Conservation (phyloP, 139 green algal species). For the Spirogloea muscicola region DNA sequence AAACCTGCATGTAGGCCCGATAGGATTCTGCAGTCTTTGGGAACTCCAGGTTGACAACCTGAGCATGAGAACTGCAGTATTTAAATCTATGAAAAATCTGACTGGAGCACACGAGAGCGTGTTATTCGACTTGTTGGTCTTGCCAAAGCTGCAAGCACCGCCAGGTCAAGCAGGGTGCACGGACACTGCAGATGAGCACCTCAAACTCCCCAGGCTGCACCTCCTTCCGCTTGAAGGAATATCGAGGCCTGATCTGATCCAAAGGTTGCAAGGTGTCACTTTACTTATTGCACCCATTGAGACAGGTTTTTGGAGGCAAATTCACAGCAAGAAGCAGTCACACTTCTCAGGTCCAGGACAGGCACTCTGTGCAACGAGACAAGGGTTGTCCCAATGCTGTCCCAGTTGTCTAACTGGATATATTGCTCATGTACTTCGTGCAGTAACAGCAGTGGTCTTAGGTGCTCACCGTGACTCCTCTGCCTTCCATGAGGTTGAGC, state of each 20-base stretch:
- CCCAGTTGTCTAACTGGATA: too few species aligned
- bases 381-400: too few species aligned
- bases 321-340: too few species aligned
- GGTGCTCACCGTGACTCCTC: too few species aligned
- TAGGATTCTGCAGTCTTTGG: constrained; percentile 53
- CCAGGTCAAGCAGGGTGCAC: not conserved
- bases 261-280: constrained; percentile 3
- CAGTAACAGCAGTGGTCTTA: too few species aligned
- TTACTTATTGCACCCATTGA: too few species aligned
- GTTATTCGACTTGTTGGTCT: not conserved
- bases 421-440: too few species aligned
- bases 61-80: too few species aligned
- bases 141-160: not conserved
- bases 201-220: constrained; percentile 59
- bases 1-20: constrained; percentile 49
- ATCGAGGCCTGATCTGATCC: constrained; percentile 63
- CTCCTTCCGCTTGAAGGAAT: constrained; percentile 71
- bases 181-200: constrained; percentile 41
- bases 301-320: too few species aligned
- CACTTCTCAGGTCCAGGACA: too few species aligned
- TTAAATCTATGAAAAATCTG: not conserved
- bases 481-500: too few species aligned
- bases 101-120: not conserved
- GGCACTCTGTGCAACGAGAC: too few species aligned
- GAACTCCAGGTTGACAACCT: constrained; percentile 20